These are phyloP conservation scores for Pleurotus ostreatus DNA, from an alignment of 768 basidiomycete genomes.

Conservation along the genomic window DNA sequence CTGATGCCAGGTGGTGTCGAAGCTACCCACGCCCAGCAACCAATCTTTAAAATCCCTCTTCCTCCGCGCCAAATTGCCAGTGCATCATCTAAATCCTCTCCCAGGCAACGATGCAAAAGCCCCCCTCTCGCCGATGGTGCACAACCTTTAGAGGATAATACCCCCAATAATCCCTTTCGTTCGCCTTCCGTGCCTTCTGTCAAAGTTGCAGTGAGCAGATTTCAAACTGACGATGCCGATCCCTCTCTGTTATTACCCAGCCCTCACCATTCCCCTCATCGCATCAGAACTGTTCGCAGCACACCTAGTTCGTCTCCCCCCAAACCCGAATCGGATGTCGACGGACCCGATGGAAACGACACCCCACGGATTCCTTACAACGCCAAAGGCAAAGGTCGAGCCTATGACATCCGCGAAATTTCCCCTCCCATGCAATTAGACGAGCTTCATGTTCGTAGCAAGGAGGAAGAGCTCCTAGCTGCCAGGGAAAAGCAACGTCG, in stretches of 20 bases:
- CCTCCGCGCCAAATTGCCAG: conserved; percentile 9
- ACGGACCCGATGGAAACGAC: conserved; percentile 10
- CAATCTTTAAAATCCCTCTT: not conserved
- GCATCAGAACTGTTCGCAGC: not conserved
- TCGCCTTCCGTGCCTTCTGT: conserved; percentile 36
- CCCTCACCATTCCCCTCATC: conserved; percentile 30
- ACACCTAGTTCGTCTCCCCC: not conserved
- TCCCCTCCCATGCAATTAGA: conserved; percentile 35
- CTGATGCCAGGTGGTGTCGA: conserved; percentile 26
- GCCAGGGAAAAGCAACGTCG: conserved; percentile 48
- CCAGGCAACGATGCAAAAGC: conserved; percentile 6
- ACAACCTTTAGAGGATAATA: not conserved
- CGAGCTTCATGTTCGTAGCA: conserved; percentile 48
- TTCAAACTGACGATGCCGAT: conserved; percentile 42
- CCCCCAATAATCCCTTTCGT: conserved; percentile 23
- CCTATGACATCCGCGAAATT: conserved; percentile 18
- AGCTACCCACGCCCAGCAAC: conserved; percentile 39
- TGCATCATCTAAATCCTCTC: not conserved
- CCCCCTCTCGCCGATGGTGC: conserved; percentile 10
- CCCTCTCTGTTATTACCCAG: conserved; percentile 51
- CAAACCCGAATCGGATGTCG: not conserved
- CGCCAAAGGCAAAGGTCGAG: conserved; percentile 46
- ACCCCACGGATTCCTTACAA: conserved; percentile 12
- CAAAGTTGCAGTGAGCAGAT: conserved; percentile 45
- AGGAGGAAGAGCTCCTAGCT: conserved; percentile 58